Evolutionary conservation across 2,329 filamentous ascomycete genomes (phyloP).

Genomic region (Fusarium poae): DNA sequence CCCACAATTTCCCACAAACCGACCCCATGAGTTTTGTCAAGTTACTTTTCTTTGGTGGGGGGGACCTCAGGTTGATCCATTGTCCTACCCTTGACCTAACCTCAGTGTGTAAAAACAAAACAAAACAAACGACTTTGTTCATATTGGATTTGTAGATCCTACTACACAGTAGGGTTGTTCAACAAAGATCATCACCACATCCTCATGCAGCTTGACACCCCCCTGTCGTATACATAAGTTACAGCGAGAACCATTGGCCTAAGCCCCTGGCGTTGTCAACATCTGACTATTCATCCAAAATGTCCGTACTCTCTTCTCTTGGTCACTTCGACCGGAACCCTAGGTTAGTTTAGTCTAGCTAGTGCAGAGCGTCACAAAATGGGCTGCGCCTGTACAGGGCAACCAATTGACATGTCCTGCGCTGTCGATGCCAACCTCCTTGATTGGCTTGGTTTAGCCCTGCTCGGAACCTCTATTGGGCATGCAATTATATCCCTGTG

Average conservation of each 20-base stretch:
- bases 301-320: background rate
- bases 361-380: slow-evolving; percentile 25
- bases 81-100: background rate
- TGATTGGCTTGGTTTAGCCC: slow-evolving; percentile 42
- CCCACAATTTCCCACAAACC: slow-evolving; percentile 7
- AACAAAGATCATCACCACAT: slow-evolving; percentile 15
- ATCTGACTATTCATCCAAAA: slow-evolving; percentile 21
- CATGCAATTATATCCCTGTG: slow-evolving; percentile 25
- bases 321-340: slow-evolving; percentile 8
- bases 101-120: background rate
- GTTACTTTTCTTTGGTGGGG: slow-evolving; percentile 1
- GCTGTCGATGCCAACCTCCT: background rate
- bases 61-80: slow-evolving; percentile 1
- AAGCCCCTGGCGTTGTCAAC: slow-evolving; percentile 42
- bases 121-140: background rate
- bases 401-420: slow-evolving; percentile 26
- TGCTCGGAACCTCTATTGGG: slow-evolving; percentile 18
- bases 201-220: slow-evolving; percentile 14
- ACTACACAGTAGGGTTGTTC: background rate
- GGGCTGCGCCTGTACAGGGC: slow-evolving; percentile 18
- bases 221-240: slow-evolving; percentile 12
- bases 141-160: slow-evolving; percentile 1
- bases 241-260: slow-evolving; percentile 44
- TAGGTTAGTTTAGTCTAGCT: slow-evolving; percentile 30
- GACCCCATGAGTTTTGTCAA: background rate